Evolutionary conservation across 2,329 filamentous ascomycete species (phyloP), one percentile per base, ranked within the genome.

Genomic region (Arthroderma sp.): DNA sequence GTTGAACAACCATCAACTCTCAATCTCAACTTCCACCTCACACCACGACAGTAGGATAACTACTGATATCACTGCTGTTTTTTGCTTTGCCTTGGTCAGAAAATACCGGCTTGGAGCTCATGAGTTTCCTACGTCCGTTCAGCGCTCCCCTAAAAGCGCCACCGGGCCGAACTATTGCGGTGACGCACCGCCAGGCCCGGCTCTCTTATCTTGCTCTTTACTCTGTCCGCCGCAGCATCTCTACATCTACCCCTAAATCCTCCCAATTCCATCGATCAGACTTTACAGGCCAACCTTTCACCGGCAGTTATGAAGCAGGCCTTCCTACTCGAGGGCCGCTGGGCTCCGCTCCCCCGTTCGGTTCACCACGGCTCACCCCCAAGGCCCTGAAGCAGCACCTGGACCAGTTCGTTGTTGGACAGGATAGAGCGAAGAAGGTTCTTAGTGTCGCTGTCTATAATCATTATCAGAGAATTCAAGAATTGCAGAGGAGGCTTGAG

Each of bases 371-470:
- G 42, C 45, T 81, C 43, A 82, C 78, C 6, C 78, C 78, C 5
- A 74, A 72, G 53, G 66, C 70, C 54, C 72, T 98, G 55, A 95
- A 96, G 70, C 80, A 86, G 58, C 83, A 91, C 56, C 78, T 96
- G 30, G 91, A 98, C 61, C 84, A 91, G 59, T 98, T 93, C 61
- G 89, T 98, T 1, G 89, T 98, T 3, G 91, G 89, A 36, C 91
- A 98, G 64, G 86, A 95, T 53, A 79, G 86, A 48, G 87, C 91
- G 29, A 72, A 98, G 72, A 93, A 94, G 64, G 85, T 88, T 9
- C 79, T 96, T 51, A 91, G 86, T 51, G 82, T 89, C 3, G 87
- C 89, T 5, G 84, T 98, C 29, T 95, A 94, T 68, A 95, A 96
- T 59, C 91, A 98, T 61, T 95, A 96, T 60, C 86, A 95, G 64